Evolutionary conservation across 345 rosid species (phyloP).

Genomic region (Salix udensis): DNA sequence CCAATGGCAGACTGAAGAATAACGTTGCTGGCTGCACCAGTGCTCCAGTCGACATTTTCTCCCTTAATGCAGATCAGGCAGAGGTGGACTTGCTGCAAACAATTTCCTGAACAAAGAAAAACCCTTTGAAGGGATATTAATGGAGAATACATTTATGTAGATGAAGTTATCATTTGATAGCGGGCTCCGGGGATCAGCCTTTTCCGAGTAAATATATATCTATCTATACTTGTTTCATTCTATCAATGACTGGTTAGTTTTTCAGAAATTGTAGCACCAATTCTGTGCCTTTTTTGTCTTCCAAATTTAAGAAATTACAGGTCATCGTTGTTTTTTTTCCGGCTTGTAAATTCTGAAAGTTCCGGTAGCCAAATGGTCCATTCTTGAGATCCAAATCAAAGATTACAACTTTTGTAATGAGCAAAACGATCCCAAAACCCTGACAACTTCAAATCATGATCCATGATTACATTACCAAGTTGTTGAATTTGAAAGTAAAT

Average conservation of each 20-base stretch:
- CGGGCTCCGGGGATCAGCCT: conserved; percentile 11
- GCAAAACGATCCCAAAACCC: too few relatives aligned
- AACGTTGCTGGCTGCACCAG: conserved; percentile 41
- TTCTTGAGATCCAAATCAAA: too few relatives aligned
- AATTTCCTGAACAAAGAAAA: conserved; percentile 2
- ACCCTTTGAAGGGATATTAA: neutral
- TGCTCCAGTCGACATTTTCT: conserved; percentile 74
- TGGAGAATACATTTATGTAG: conserved; percentile 5
- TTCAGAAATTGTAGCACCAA: conserved; percentile 6
- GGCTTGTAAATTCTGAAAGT: too few relatives aligned
- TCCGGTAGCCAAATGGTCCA: too few relatives aligned
- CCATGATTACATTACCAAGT: too few relatives aligned
- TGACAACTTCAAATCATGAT: too few relatives aligned
- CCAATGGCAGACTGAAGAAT: conserved; percentile 22
- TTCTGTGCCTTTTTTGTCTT: conserved; percentile 8
- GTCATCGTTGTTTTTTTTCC: neutral
- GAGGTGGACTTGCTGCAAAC: conserved; percentile 31
- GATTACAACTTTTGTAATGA: too few relatives aligned
- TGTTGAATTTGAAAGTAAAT: too few relatives aligned
- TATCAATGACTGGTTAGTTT: conserved; percentile 2
- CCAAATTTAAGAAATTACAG: neutral
- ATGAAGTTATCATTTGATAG: conserved; percentile 13
- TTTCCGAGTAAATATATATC: conserved; percentile 18
- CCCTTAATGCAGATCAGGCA: conserved; percentile 48
- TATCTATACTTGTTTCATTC: conserved; percentile 6